Conservation (phyloP, 2,329 filamentous ascomycete genomes). For the Cladophialophora chaetospira region DNA sequence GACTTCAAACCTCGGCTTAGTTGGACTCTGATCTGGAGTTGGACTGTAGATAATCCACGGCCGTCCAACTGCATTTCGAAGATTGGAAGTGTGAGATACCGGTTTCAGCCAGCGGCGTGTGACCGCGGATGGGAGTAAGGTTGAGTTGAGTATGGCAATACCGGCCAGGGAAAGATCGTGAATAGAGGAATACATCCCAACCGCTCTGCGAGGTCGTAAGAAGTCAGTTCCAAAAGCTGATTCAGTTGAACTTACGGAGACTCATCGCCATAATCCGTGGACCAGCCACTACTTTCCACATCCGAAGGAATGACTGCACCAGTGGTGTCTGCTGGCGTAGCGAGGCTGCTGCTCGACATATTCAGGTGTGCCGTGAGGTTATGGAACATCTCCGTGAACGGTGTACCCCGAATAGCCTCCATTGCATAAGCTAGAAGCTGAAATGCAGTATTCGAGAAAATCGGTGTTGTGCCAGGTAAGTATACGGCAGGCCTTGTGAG, state of each 20-base stretch:
- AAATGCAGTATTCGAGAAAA: slow-evolving; percentile 43
- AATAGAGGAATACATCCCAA: slow-evolving; percentile 49
- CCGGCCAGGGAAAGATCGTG: slow-evolving; percentile 48
- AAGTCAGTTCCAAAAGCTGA: not conserved
- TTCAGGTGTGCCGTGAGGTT: slow-evolving; percentile 35
- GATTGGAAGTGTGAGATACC: slow-evolving; percentile 37
- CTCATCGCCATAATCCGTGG: slow-evolving; percentile 7
- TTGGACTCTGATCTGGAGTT: not conserved
- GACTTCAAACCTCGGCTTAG: slow-evolving; percentile 37
- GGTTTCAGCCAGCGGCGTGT: slow-evolving; percentile 52
- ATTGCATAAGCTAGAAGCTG: slow-evolving; percentile 42
- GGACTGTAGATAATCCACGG: slow-evolving; percentile 47
- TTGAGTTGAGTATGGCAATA: slow-evolving; percentile 46
- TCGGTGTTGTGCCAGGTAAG: slow-evolving; percentile 36
- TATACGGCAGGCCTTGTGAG: not conserved
- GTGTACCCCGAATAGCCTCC: slow-evolving; percentile 43
- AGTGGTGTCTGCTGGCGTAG: slow-evolving; percentile 32
- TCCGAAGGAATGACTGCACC: slow-evolving; percentile 43
- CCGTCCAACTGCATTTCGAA: slow-evolving; percentile 42
- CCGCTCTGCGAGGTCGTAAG: not conserved
- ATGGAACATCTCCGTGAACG: slow-evolving; percentile 37
- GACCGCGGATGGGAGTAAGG: slow-evolving; percentile 38
- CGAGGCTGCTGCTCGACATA: slow-evolving; percentile 44
- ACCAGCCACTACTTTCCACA: slow-evolving; percentile 19
- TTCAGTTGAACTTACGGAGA: not conserved